Evolutionary conservation across 2,329 filamentous ascomycete species (phyloP), one percentile per base, ranked within the genome.

Genomic region (Talaromyces sp.): DNA sequence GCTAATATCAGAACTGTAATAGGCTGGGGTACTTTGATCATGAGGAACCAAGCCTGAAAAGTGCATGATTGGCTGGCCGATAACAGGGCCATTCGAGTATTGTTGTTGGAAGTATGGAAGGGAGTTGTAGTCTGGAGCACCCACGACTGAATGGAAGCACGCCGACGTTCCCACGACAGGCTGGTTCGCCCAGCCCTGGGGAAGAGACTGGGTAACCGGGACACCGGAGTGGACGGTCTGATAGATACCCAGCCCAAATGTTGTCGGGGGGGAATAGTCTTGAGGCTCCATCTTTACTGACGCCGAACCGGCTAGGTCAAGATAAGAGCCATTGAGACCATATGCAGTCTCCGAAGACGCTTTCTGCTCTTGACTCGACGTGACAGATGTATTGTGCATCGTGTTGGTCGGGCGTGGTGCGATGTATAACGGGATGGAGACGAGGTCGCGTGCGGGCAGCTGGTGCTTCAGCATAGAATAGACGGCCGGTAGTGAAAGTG

Each of bases 171-270:
- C 27, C 63, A 53, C 35, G 43, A 65, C 63, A 24, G 67, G 32
- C 24, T 71, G 66, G 24, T 65, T 64, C 14, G 68, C 59, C 64
- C 70, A 71, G 31, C 61, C 60, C 13, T 64, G 60, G 24, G 68
- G 56, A 24, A 66, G 58, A 13, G 68, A 32, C n/a, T 69, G 67
- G n/a, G 64, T 59, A 26, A 64, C 64, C 1, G 63, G 46, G 27
- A 65, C 55, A n/a, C 69, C 68, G n/a, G 68, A 63, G 8, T 11
- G 43, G 64, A 32, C 66, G 57, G 67, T 68, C 50, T 67, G 61
- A 11, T 70, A 67, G 26, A 76, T 73, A 1, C 73, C 75, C 27
- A 76, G 60, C 10, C 73, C 72, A 29, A 66, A 3, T 62, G 24
- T 29, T 63, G 58, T 38, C 67, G 64, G 24, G 67, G 60, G 60